A percentile compares a stretch with the other conserved stretches of the same genome.
These are phyloP conservation scores for Teratosphaeria zuluensis DNA, from an alignment of 2,329 filamentous ascomycete genomes.

Conservation along the genomic window DNA sequence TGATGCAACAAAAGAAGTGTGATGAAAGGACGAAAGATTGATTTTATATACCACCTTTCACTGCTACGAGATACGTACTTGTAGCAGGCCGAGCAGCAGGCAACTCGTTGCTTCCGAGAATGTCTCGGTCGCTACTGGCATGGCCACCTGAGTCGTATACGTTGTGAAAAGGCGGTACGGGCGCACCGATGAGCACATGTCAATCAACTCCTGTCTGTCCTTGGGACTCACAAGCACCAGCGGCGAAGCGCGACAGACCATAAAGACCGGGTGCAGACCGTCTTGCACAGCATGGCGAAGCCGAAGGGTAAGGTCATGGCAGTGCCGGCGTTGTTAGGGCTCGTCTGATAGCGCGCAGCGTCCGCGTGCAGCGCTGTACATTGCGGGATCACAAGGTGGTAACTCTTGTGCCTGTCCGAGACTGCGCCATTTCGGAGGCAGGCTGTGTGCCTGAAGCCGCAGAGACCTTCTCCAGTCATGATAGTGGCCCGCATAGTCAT, in stretches of 20 bases:
- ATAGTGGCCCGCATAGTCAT: too few relatives aligned
- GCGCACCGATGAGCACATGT: neutral
- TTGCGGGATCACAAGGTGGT: neutral
- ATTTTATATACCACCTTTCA: neutral
- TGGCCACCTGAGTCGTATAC: neutral
- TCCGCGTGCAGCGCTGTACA: neutral
- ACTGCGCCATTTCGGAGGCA: too few relatives aligned
- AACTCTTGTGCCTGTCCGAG: neutral
- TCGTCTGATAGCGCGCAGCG: neutral
- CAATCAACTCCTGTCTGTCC: neutral
- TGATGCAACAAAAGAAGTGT: too few relatives aligned
- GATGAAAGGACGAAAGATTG: neutral
- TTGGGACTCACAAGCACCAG: neutral
- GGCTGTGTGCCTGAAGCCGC: too few relatives aligned
- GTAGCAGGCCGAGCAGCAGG: neutral
- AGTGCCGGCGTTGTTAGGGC: neutral
- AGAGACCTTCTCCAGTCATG: too few relatives aligned
- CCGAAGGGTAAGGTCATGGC: neutral
- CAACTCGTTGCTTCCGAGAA: neutral
- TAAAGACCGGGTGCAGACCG: neutral
- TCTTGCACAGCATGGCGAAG: neutral
- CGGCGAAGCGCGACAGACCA: neutral
- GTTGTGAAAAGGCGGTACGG: neutral
- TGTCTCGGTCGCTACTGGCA: neutral
- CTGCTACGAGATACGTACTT: neutral